These are phyloP conservation scores for Plantago major DNA, from an alignment of 257 asterid genomes.

Conservation along the genomic window DNA sequence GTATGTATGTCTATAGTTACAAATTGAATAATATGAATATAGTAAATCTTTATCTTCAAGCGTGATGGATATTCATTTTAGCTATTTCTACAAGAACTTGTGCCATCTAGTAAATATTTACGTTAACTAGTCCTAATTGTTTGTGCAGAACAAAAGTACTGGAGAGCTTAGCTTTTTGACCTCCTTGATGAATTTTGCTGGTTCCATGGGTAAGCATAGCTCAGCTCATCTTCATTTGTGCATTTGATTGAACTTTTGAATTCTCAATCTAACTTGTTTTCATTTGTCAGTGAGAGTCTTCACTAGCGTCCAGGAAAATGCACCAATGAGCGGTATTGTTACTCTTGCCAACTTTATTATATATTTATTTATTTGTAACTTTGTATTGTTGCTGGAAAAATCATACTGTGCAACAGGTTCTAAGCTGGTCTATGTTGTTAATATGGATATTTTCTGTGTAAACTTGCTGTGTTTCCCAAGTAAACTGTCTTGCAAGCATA, in stretches of 20 bases:
- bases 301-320: conserved; percentile 91
- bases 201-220: conserved; percentile 75
- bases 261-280: conserved; percentile 12
- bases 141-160: conserved; percentile 79
- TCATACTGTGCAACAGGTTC: neutral
- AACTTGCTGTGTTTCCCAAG: neutral
- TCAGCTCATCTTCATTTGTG: neutral
- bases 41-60: neutral
- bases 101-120: neutral
- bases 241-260: conserved; percentile 1
- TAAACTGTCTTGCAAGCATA: neutral
- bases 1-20: too few species aligned
- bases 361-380: neutral
- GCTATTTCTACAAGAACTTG: conserved; percentile 1
- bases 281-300: conserved; percentile 79
- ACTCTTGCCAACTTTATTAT: conserved; percentile 1
- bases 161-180: conserved; percentile 97
- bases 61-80: neutral
- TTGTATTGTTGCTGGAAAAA: conserved; percentile 10
- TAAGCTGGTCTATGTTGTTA: neutral
- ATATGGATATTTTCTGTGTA: neutral
- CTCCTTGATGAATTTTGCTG: conserved; percentile 77
- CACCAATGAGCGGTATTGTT: conserved; percentile 79
- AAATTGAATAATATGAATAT: neutral
- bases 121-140: conserved; percentile 15